Percentiles rank a stretch among this genome's conserved stretches.
phyloP scores from a whole-genome alignment of 805 yeast genomes.

The Candida koratica region DNA sequence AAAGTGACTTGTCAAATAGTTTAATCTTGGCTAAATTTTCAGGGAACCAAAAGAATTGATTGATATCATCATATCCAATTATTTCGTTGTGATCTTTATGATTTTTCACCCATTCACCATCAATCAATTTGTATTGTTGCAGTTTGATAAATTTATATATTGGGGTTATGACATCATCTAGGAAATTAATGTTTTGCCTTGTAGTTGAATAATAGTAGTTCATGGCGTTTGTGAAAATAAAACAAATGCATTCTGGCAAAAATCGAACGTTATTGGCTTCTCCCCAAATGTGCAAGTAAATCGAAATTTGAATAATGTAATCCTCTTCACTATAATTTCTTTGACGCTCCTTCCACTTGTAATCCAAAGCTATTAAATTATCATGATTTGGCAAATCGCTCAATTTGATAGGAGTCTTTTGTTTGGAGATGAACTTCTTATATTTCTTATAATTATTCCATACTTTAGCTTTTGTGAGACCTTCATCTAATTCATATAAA shows the following conservation, averaged over 20 bases:
- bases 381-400: conserved; percentile 15
- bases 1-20: conserved; percentile 28
- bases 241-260: conserved; percentile 42
- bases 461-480: conserved; percentile 13
- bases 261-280: conserved; percentile 65
- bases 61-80: conserved; percentile 55
- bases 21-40: conserved; percentile 31
- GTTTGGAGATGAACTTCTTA: conserved; percentile 27
- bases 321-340: conserved; percentile 48
- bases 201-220: conserved; percentile 18
- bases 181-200: conserved; percentile 16
- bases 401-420: conserved; percentile 28
- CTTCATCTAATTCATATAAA: conserved; percentile 63
- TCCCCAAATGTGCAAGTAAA: conserved; percentile 67
- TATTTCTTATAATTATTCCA: conserved; percentile 18
- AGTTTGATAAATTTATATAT: conserved; percentile 56
- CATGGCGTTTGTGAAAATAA: conserved; percentile 26
- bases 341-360: conserved; percentile 69
- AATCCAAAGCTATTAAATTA: conserved; percentile 19
- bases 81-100: conserved; percentile 66
- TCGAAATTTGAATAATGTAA: conserved; percentile 61
- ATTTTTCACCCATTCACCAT: conserved; percentile 53
- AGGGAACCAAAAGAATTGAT: conserved; percentile 49
- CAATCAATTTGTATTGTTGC: conserved; percentile 58
- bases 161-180: conserved; percentile 44